phyloP scores from a whole-genome alignment of 2,329 filamentous ascomycete species.

The Hypoxylon sp. region DNA sequence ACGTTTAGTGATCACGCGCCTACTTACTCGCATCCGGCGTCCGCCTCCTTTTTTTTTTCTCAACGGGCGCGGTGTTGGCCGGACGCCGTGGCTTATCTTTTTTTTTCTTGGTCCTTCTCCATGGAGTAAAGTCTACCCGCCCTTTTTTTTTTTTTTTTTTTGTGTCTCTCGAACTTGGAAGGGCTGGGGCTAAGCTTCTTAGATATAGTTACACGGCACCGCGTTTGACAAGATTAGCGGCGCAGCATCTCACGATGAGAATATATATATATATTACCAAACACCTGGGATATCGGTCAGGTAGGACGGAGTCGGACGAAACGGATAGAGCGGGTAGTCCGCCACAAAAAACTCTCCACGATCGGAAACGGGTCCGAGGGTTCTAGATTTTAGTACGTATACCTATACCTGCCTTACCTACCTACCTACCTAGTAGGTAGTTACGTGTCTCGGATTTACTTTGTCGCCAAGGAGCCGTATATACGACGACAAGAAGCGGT shows the following conservation, averaged over 20 bases:
- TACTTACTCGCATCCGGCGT: neutral
- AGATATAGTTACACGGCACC: constrained; percentile 29
- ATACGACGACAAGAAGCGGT: constrained; percentile 7
- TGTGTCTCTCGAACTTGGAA: neutral
- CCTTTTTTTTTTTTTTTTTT: neutral
- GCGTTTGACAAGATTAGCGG: constrained; percentile 41
- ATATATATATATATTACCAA: neutral
- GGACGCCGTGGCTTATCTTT: constrained; percentile 9
- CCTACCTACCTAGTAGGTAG: neutral
- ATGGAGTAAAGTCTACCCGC: constrained; percentile 2
- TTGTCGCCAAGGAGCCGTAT: constrained; percentile 13
- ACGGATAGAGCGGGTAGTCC: constrained; percentile 20
- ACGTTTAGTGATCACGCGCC: constrained; percentile 6
- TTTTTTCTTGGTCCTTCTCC: neutral
- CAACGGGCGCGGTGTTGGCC: constrained; percentile 25
- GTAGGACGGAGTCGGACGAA: constrained; percentile 16
- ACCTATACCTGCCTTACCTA: no score
- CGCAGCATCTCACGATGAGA: constrained; percentile 19
- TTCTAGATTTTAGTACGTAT: neutral
- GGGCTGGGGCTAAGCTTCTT: constrained; percentile 1
- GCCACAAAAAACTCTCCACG: constrained; percentile 32
- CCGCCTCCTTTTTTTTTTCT: constrained; percentile 6
- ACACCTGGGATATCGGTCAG: constrained; percentile 1
- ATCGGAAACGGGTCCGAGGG: constrained; percentile 35
- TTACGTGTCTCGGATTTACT: constrained; percentile 27